phyloP scores from a whole-genome alignment of 2,329 filamentous ascomycete species.

The Aspergillus sp. region DNA sequence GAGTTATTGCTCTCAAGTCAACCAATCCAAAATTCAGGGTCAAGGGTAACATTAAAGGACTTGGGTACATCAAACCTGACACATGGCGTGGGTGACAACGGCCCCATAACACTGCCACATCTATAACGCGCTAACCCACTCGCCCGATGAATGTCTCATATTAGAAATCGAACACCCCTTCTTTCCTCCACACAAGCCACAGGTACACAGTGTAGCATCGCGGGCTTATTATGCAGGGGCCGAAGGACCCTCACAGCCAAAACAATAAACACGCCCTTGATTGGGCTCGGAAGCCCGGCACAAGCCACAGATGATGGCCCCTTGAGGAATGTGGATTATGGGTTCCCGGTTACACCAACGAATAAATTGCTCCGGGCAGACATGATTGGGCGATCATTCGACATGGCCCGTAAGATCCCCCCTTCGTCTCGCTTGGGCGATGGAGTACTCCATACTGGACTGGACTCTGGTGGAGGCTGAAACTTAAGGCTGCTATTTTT shows the following conservation, averaged over 20 bases:
- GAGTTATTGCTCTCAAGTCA: no score
- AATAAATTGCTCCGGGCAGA: not conserved
- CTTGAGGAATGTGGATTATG: not conserved
- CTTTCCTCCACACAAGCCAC: not conserved
- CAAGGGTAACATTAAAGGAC: not conserved
- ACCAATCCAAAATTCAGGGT: no score
- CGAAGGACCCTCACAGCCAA: not conserved
- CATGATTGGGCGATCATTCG: not conserved
- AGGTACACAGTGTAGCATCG: not conserved
- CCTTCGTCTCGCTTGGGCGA: not conserved
- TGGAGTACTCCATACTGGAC: not conserved
- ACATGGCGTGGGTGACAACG: not conserved
- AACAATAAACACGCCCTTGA: not conserved
- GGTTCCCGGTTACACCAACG: not conserved
- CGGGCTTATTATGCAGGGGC: not conserved
- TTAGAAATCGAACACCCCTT: not conserved
- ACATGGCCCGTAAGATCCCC: not conserved
- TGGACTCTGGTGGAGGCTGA: not conserved
- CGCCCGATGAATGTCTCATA: not conserved
- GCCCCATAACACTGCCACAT: not conserved
- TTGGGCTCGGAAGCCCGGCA: not conserved
- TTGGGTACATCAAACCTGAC: not conserved
- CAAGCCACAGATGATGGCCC: not conserved
- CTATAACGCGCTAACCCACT: not conserved
- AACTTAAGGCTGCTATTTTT: not conserved